Conservation (phyloP, 257 asterid species). For the Galeopsis tetrahit region DNA sequence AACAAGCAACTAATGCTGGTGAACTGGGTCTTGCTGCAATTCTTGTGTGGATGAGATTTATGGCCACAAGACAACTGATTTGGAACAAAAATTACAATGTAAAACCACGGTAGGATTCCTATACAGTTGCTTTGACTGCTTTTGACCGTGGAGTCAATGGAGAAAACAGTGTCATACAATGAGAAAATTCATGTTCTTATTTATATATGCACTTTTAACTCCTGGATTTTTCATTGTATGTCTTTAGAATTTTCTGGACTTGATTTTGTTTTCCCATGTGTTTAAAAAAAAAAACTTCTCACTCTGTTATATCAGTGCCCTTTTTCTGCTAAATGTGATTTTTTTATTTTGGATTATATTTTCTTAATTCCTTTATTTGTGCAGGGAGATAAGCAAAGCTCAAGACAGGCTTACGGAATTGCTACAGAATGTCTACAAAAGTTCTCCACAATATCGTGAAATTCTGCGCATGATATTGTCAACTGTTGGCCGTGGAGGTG, state of each 20-base stretch:
- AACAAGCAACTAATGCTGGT: constrained; percentile 74
- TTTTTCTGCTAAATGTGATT: background rate
- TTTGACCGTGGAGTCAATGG: background rate
- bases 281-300: constrained; percentile 25
- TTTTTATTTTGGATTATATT: constrained; percentile 13
- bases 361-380: constrained; percentile 35
- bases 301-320: background rate
- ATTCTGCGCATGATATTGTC: constrained; percentile 89
- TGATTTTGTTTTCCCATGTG: constrained; percentile 14
- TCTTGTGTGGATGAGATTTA: constrained; percentile 99
- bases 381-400: constrained; percentile 96
- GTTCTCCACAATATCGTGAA: constrained; percentile 74
- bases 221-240: constrained; percentile 21
- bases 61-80: constrained; percentile 96
- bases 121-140: constrained; percentile 20
- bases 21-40: constrained; percentile 91
- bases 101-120: constrained; percentile 84
- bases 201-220: constrained; percentile 1
- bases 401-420: constrained; percentile 96
- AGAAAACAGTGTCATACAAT: too few species aligned
- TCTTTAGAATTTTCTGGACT: constrained; percentile 1
- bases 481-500: constrained; percentile 99
- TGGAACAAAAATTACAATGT: constrained; percentile 99
- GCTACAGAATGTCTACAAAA: constrained; percentile 68
- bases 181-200: too few species aligned